Base-by-base conservation (phyloP, 805 yeast species). In the Kockiozyma suomiensis region DNA sequence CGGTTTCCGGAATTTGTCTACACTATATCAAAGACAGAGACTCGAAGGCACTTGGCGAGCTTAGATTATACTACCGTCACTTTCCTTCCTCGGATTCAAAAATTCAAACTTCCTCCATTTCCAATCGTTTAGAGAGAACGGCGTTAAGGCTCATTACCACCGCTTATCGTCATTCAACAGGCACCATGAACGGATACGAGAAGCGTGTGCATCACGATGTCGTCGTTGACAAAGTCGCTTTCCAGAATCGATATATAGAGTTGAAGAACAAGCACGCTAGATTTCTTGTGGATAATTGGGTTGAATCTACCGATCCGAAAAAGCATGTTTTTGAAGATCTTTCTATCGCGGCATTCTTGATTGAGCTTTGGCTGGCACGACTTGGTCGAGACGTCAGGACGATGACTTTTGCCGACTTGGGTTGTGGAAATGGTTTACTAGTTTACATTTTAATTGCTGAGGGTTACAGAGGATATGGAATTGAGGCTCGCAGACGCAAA, bases 271-370 rank as follows among this genome's bases (percentile, higher is more conserved):
- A 86, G 72, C 88, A 92, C 72, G 90, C 96, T 0, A 82, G 85
- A 28, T 73, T 76, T 17, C 75, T 93, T 50, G 91, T 91, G 12
- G 88, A 85, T 42, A 81, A 80, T 65, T 93, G 98, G 98, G 84
- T 81, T n/a, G 98, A 93, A 74, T 85, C 86, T 32, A 93, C 98
- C 1, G 97, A 93, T 73, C 97, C 97, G 2, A 82, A 86, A 67
- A 93, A 93, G 72, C 98, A 93, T 75, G 97, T 93, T 0, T 93
- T 92, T 75, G 98, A 93, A 76, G 98, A 93, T 72, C 82, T 93
- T 54, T 96, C 97, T 2, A 92, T 93, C 67, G 97, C 97, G 0
- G 96, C 97, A 0, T 93, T 93, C 68, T 77, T 93, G 62, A 88
- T 93, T 28, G 96, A 90, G 74, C 79, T 89, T 37, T 93, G 98